Evolutionary conservation across 371 early-diverging fungal genomes (phyloP).

Genomic region (Lichtheimia ramosa): DNA sequence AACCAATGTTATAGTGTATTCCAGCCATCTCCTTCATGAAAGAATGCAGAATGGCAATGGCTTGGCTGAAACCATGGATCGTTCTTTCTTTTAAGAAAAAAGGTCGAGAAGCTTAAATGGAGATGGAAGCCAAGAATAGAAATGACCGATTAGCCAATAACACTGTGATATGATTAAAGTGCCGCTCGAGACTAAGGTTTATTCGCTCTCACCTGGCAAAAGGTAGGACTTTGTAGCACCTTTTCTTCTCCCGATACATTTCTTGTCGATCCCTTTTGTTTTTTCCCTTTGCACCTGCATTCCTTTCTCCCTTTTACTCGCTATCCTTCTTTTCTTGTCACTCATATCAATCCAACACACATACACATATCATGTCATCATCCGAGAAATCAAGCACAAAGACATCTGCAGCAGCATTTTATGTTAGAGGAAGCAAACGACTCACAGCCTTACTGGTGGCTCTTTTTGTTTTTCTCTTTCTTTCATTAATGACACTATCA

Average conservation of each 20-base stretch:
- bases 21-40: no score
- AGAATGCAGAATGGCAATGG: no score
- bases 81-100: no score
- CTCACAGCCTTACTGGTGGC: conserved; percentile 23
- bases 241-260: neutral
- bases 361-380: neutral
- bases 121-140: no score
- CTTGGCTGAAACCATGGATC: no score
- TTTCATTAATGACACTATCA: conserved; percentile 34
- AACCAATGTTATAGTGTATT: no score
- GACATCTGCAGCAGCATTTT: conserved; percentile 10
- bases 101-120: no score
- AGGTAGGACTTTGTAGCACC: neutral
- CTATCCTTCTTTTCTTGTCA: neutral
- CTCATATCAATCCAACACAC: neutral
- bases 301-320: conserved; percentile 10
- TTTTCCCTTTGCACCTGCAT: conserved; percentile 1
- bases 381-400: neutral
- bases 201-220: no score
- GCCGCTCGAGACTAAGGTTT: no score
- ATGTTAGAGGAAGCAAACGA: conserved; percentile 36
- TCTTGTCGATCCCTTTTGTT: neutral
- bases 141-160: no score
- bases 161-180: no score
- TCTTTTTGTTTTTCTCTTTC: conserved; percentile 27